A percentile compares a stretch with the other conserved stretches of the same genome.
phyloP scores from a whole-genome alignment of 345 rosid species.

The Eucalyptus curtisii region DNA sequence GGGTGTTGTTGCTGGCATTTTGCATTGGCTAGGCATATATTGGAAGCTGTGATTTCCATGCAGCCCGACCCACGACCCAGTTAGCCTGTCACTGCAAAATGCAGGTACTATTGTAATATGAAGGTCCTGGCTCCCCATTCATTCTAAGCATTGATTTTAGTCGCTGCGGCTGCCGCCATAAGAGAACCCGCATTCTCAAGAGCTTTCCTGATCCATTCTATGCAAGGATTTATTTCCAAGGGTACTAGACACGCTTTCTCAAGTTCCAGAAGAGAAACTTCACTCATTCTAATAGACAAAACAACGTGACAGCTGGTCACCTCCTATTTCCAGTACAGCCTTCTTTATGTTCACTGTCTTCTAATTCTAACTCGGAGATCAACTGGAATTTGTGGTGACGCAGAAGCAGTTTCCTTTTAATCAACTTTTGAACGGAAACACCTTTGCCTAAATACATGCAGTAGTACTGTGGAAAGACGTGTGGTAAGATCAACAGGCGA shows the following conservation, averaged over 20 bases:
- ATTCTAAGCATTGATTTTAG: background rate
- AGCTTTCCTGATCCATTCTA: background rate
- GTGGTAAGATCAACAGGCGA: background rate
- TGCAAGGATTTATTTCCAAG: background rate
- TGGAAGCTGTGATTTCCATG: conserved; percentile 56
- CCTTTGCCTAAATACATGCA: background rate
- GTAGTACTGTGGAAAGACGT: background rate
- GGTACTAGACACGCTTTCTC: background rate
- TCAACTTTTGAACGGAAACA: background rate
- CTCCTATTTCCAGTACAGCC: background rate
- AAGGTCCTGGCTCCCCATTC: background rate
- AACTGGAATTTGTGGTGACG: background rate
- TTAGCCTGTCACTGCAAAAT: background rate
- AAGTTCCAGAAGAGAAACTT: background rate
- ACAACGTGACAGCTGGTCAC: background rate
- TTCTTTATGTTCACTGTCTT: background rate
- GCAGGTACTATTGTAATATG: background rate
- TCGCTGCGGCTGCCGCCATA: background rate
- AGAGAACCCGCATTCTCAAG: background rate
- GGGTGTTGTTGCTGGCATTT: conserved; percentile 46
- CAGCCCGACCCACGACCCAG: background rate
- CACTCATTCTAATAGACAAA: background rate
- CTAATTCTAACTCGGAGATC: background rate
- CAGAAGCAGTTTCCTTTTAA: background rate
- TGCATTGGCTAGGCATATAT: conserved; percentile 36